Conservation (phyloP, 2,329 filamentous ascomycete species). For the Cordyceps militaris region DNA sequence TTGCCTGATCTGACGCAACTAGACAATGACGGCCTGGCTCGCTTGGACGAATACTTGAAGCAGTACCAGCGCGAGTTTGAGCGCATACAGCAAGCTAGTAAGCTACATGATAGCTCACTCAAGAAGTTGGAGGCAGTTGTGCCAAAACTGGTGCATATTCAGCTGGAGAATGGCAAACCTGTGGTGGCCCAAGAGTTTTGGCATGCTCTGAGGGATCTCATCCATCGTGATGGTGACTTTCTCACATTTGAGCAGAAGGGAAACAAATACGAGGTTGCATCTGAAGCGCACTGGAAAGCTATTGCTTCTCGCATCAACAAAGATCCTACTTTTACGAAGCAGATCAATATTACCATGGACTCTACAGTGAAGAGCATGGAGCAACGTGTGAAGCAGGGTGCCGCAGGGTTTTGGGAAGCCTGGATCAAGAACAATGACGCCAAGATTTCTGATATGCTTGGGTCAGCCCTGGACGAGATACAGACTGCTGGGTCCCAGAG, state of each 20-base stretch:
- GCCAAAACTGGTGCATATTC: conserved; percentile 51
- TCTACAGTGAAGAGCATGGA: conserved; percentile 21
- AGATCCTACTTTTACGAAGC: conserved; percentile 24
- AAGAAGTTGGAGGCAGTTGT: conserved; percentile 42
- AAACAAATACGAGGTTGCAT: conserved; percentile 32
- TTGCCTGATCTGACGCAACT: conserved; percentile 10
- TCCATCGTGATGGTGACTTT: conserved; percentile 42
- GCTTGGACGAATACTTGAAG: conserved; percentile 20
- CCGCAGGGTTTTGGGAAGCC: conserved; percentile 39
- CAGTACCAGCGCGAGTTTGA: conserved; percentile 26
- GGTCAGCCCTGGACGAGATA: conserved; percentile 28
- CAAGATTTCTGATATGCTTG: conserved; percentile 26
- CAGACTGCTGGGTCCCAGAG: conserved; percentile 26
- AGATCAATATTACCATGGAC: conserved; percentile 22
- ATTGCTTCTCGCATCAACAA: conserved; percentile 35
- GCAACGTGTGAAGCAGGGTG: conserved; percentile 16
- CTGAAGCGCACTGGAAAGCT: conserved; percentile 41
- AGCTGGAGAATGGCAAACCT: conserved; percentile 42
- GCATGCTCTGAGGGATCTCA: conserved; percentile 51
- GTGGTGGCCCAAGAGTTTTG: conserved; percentile 57
- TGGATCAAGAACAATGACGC: conserved; percentile 47
- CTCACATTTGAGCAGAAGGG: conserved; percentile 37
- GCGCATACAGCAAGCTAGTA: conserved; percentile 22
- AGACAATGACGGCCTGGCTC: conserved; percentile 16
- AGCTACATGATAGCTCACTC: conserved; percentile 32